Evolutionary conservation across 352 stramenopile genomes (phyloP), one percentile per base, ranked within the genome.

Genomic region (Halophytophthora batemanensis): DNA sequence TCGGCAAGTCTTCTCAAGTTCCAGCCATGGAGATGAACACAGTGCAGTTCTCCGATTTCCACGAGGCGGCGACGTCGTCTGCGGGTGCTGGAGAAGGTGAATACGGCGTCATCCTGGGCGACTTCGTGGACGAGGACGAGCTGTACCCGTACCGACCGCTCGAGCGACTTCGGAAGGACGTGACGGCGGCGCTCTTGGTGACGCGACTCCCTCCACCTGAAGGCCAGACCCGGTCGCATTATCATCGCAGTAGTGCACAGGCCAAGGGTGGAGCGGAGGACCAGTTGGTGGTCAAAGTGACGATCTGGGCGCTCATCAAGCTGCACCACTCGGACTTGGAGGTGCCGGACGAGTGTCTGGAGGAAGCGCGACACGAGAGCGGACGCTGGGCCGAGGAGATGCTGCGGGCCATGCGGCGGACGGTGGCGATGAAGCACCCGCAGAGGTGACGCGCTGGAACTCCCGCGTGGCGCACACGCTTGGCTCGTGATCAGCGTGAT

Each of bases 41-140:
- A n/a, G 40, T 73, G 19, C 45, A 69, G 14, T 75, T 78, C 38
- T 67, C 66, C 21, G 46, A 64, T 15, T 71, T 67, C 37, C 53
- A 53, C 18, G 58, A 71, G 18, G 53, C 49, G 2, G 54, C 58
- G 0, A 49, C 53, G 11, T 43, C 47, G 13, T 45, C 57, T 0
- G 50, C 39, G 2, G 43, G 53, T 33, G 36, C 37, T 22, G 44
- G 25, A 8, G 50, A 44, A 0, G 46, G 45, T 33, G 62, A 64
- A 49, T 56, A 45, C 38, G 58, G 62, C 7, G 45, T 71, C 34
- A 59, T 67, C 19, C 54, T 64, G 48, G 58, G 57, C 0, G 59
- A 74, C 17, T 74, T 71, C 47, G 66, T 74, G 29, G 66, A 74
- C 29, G 58, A 71, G 40, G 66, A 74, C 45, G 61, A 69, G 10